phyloP scores from a whole-genome alignment of 1,284 basidiomycete genomes.

The Ceratobasidium sp. region DNA sequence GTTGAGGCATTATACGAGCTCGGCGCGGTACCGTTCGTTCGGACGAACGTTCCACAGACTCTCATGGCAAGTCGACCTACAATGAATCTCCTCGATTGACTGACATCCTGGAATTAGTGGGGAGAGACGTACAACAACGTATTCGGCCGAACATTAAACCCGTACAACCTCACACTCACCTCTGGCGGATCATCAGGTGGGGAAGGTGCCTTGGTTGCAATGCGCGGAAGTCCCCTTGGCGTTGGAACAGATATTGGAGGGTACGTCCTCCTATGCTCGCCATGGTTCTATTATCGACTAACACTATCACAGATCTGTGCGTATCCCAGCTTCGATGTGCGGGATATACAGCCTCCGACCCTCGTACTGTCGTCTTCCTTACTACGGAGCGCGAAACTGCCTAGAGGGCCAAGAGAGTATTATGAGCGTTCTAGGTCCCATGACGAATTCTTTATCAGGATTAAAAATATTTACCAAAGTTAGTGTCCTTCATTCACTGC shows the following conservation, averaged over 20 bases:
- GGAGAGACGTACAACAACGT: slow-evolving; percentile 70
- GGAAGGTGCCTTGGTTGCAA: slow-evolving; percentile 68
- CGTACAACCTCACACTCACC: slow-evolving; percentile 67
- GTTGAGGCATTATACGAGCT: slow-evolving; percentile 70
- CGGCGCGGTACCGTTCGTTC: slow-evolving; percentile 77
- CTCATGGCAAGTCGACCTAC: slow-evolving; percentile 63
- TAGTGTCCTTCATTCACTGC: not conserved
- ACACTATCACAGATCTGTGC: slow-evolving; percentile 65
- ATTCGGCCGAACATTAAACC: slow-evolving; percentile 79
- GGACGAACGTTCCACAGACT: slow-evolving; percentile 79
- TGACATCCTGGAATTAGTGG: slow-evolving; percentile 58
- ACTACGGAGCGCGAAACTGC: slow-evolving; percentile 72
- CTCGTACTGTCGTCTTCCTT: slow-evolving; percentile 78
- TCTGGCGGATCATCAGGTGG: slow-evolving; percentile 74
- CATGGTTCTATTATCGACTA: not conserved
- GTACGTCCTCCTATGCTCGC: slow-evolving; percentile 55
- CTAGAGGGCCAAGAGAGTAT: slow-evolving; percentile 79
- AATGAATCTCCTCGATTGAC: no score
- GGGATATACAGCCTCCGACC: slow-evolving; percentile 80
- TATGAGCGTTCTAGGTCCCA: slow-evolving; percentile 79
- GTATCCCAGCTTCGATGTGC: slow-evolving; percentile 76
- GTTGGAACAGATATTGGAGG: slow-evolving; percentile 82
- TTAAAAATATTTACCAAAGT: slow-evolving; percentile 73
- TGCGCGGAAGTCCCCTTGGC: slow-evolving; percentile 72
- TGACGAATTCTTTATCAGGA: slow-evolving; percentile 69